These are phyloP conservation scores for Heracleum sosnowskyi DNA, from an alignment of 129 eudicot species.

Conservation along the genomic window DNA sequence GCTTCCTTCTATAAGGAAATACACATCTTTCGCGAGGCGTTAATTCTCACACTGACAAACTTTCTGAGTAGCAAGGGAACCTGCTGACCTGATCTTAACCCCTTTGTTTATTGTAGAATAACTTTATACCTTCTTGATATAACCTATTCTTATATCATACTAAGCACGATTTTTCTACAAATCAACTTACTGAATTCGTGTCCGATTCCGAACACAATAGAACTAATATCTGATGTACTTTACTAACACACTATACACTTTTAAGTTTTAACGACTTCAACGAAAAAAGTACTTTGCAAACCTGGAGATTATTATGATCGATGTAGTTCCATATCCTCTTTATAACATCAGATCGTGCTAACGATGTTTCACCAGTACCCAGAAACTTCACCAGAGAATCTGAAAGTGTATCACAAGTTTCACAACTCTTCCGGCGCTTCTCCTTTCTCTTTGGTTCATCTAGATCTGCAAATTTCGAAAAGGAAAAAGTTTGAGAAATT, in stretches of 20 bases:
- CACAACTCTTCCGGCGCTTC: constrained; percentile 43
- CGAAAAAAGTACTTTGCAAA: constrained; percentile 10
- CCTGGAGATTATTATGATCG: constrained; percentile 81
- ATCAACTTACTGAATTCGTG: background rate
- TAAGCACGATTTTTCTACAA: background rate
- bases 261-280: background rate
- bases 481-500: background rate
- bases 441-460: constrained; percentile 61
- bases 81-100: background rate
- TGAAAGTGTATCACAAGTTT: constrained; percentile 69
- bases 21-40: background rate
- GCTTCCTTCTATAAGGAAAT: background rate
- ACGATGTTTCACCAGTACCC: constrained; percentile 80
- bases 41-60: background rate
- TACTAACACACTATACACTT: background rate
- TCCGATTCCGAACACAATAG: background rate
- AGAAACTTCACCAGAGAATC: constrained; percentile 71
- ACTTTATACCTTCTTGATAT: background rate
- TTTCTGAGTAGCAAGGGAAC: background rate
- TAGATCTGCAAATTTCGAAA: constrained; percentile 28
- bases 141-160: background rate
- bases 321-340: constrained; percentile 86
- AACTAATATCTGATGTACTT: background rate
- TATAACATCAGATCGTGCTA: constrained; percentile 60
- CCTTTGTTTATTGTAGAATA: background rate